Evolutionary conservation across 371 early-diverging fungal species (phyloP).

Genomic region (Mucor mucedo): DNA sequence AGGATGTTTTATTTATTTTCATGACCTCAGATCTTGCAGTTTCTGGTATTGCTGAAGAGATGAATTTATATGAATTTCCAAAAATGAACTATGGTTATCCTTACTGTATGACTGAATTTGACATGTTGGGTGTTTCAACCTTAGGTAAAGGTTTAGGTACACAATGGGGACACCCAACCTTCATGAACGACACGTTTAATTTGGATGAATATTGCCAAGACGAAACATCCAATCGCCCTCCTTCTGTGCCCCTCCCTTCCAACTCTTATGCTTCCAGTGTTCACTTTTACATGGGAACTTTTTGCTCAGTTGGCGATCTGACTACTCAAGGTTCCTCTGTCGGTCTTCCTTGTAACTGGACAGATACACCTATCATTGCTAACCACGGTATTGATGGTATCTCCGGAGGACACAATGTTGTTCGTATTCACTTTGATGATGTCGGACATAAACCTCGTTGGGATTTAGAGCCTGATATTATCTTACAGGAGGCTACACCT

Average conservation of each 20-base stretch:
- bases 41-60: constrained; percentile 42
- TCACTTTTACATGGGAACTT: constrained; percentile 45
- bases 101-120: constrained; percentile 47
- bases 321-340: constrained; percentile 45
- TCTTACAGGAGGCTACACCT: constrained; percentile 32
- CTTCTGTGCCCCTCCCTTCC: constrained; percentile 36
- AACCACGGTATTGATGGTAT: constrained; percentile 36
- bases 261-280: constrained; percentile 32
- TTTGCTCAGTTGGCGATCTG: constrained; percentile 48
- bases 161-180: constrained; percentile 49
- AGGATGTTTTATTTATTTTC: not conserved
- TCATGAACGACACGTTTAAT: constrained; percentile 38
- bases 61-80: constrained; percentile 44
- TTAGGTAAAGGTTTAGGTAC: constrained; percentile 33
- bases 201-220: constrained; percentile 41
- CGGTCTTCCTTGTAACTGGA: constrained; percentile 58
- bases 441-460: constrained; percentile 48
- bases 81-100: constrained; percentile 45
- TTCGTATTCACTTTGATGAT: constrained; percentile 48
- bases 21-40: constrained; percentile 26
- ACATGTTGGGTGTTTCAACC: constrained; percentile 25
- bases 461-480: constrained; percentile 42
- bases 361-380: constrained; percentile 49
- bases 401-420: constrained; percentile 39
- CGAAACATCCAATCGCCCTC: constrained; percentile 29